Conservation (phyloP, 2,329 filamentous ascomycete species). For the Calonectria leucothoes region DNA sequence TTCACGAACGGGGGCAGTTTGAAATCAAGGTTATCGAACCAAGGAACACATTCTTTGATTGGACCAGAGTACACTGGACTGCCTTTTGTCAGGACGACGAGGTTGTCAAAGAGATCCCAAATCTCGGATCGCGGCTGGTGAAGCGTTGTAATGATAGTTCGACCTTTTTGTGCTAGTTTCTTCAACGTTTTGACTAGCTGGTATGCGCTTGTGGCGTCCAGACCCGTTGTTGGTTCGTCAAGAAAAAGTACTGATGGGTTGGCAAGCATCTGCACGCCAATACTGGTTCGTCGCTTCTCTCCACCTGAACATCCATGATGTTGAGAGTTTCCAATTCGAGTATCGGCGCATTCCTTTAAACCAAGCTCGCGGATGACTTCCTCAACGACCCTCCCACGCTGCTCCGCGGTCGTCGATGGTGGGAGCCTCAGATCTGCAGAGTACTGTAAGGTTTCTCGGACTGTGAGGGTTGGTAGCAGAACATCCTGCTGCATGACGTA, state of each 20-base stretch:
- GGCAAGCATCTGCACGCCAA: conserved; percentile 82
- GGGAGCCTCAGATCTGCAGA: conserved; percentile 79
- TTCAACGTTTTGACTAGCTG: conserved; percentile 80
- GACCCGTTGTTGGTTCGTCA: conserved; percentile 82
- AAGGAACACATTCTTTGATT: conserved; percentile 67
- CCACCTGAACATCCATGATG: conserved; percentile 84
- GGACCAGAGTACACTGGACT: conserved; percentile 76
- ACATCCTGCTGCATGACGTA: conserved; percentile 85
- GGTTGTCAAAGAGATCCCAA: conserved; percentile 80
- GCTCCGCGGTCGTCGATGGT: conserved; percentile 66
- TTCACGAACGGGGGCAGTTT: conserved; percentile 79
- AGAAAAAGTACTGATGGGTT: conserved; percentile 83
- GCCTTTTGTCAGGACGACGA: conserved; percentile 76
- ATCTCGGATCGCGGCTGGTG: conserved; percentile 85
- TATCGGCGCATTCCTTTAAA: conserved; percentile 81
- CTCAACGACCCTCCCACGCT: conserved; percentile 75
- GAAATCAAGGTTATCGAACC: conserved; percentile 72
- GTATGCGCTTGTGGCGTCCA: conserved; percentile 82
- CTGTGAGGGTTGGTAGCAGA: conserved; percentile 77
- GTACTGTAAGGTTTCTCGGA: conserved; percentile 80
- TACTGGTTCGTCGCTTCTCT: conserved; percentile 81
- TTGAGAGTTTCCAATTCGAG: conserved; percentile 75
- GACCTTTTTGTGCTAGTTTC: conserved; percentile 72
- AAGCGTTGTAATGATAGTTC: conserved; percentile 80
- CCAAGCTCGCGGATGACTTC: conserved; percentile 82